Evolutionary conservation across 2,329 filamentous ascomycete species (phyloP).

Genomic region (Aspergillus transmontanensis): DNA sequence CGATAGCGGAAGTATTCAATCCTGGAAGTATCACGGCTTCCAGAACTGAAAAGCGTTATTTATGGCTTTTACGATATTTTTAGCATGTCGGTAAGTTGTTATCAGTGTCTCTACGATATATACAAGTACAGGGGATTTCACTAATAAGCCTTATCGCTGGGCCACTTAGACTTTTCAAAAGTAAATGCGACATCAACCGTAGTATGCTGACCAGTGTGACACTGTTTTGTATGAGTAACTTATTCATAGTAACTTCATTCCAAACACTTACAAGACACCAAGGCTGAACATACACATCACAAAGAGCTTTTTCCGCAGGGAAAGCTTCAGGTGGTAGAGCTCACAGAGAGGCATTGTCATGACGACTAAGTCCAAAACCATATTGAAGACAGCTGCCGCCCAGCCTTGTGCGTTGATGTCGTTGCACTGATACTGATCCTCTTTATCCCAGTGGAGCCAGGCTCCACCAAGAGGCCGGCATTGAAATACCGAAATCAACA

Average conservation of each 20-base stretch:
- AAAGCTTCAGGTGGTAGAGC: slow-evolving; percentile 31
- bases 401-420: slow-evolving; percentile 43
- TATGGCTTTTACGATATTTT: neutral
- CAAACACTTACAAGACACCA: slow-evolving; percentile 34
- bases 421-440: slow-evolving; percentile 37
- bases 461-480: slow-evolving; percentile 41
- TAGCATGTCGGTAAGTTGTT: neutral
- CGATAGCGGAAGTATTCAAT: too few species aligned
- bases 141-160: neutral
- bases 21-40: neutral
- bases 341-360: slow-evolving; percentile 33
- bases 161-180: neutral
- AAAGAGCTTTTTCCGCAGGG: slow-evolving; percentile 31
- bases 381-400: slow-evolving; percentile 36
- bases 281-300: slow-evolving; percentile 41
- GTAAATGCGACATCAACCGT: slow-evolving; percentile 10
- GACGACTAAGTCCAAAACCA: slow-evolving; percentile 32
- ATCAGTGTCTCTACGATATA: neutral
- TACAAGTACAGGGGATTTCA: neutral
- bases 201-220: slow-evolving; percentile 50
- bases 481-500: slow-evolving; percentile 41
- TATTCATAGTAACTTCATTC: neutral
- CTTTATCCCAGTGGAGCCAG: slow-evolving; percentile 45
- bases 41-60: neutral
- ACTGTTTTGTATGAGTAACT: slow-evolving; percentile 25